Base-by-base conservation (phyloP, 129 eudicot genomes). In the Daucus carota region DNA sequence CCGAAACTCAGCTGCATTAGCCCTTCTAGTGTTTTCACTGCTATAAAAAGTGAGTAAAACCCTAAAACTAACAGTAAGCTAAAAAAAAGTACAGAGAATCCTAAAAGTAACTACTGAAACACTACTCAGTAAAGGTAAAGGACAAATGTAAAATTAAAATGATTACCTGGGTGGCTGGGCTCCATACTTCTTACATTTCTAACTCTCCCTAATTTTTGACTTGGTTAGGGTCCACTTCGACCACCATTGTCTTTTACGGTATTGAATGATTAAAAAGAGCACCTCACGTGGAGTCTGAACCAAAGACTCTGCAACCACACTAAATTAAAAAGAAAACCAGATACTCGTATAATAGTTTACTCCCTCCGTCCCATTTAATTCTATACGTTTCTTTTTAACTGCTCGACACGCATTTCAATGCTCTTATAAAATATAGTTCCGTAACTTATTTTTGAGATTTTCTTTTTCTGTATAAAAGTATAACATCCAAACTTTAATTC, bases 221-320 rank as follows among this genome's bases (percentile, higher is more conserved):
- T 81, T 76, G 80, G 83, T 72, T 44, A 79, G 83, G 85, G 13
- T 83, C 90, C 82, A 76, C 76, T 44, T 63, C 29, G 84, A 79
- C 86, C 96, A 83, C 88, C 92, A 83, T 81, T 88, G 90, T 88
- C 90, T 85, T 57, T 90, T 84, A 87, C 91, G 91, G 91, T n/a
- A 87, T 86, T 90, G 93, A 93, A 90, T 93, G 89, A 89, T 91
- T 57, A 89, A 86, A 88, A 84, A 94, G 96, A 89, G 97, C 98
- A 94, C 93, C 98, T 93, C 98, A 93, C 98, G 98, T 93, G 97
- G 92, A 90, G 78, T 90, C 98, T 93, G 98, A 93, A 88, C 90
- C 92, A 88, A 84, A 77, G 82, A 78, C 79, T 81, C 88, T 93
- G 92, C 91, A 87, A 78, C 92, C 90, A 87, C 97, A 85, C 81